Evolutionary conservation across 805 yeast genomes (phyloP).

Genomic region (Starmerella asiatica): DNA sequence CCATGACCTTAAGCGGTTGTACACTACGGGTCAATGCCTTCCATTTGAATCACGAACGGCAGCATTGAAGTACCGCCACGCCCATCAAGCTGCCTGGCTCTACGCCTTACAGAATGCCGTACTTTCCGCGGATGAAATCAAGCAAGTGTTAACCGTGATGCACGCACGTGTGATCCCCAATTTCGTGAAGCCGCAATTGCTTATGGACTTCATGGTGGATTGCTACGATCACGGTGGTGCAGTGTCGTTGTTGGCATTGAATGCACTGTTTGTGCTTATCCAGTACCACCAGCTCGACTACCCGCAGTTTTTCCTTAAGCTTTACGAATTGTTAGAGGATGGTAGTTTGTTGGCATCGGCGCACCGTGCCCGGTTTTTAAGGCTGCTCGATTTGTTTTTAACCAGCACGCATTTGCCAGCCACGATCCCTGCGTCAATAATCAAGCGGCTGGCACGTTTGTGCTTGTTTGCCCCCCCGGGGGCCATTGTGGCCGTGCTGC

Average conservation of each 20-base stretch:
- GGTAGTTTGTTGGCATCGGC: constrained; percentile 62
- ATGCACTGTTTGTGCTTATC: constrained; percentile 79
- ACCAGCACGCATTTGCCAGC: constrained; percentile 80
- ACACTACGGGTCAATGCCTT: not conserved
- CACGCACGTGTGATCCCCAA: constrained; percentile 79
- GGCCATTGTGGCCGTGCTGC: constrained; percentile 73
- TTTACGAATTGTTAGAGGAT: constrained; percentile 60
- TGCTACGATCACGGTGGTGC: constrained; percentile 55
- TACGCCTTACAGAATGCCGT: constrained; percentile 35
- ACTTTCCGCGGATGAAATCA: constrained; percentile 44
- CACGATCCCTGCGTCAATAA: constrained; percentile 72
- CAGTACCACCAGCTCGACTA: constrained; percentile 72
- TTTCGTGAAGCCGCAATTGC: constrained; percentile 59
- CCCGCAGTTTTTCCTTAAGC: constrained; percentile 74
- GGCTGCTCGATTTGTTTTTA: constrained; percentile 73
- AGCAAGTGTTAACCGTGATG: constrained; percentile 50
- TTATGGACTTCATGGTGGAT: constrained; percentile 90
- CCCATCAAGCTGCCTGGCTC: constrained; percentile 61
- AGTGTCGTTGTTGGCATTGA: constrained; percentile 64
- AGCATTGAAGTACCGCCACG: constrained; percentile 19
- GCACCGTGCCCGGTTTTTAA: constrained; percentile 74
- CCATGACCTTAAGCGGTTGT: constrained; percentile 6
- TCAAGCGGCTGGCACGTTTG: constrained; percentile 66
- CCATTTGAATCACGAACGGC: constrained; percentile 8
- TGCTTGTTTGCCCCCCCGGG: constrained; percentile 71